These are phyloP conservation scores for Saccharomyces pastorianus DNA, from an alignment of 1,139 yeast species.

Conservation along the genomic window DNA sequence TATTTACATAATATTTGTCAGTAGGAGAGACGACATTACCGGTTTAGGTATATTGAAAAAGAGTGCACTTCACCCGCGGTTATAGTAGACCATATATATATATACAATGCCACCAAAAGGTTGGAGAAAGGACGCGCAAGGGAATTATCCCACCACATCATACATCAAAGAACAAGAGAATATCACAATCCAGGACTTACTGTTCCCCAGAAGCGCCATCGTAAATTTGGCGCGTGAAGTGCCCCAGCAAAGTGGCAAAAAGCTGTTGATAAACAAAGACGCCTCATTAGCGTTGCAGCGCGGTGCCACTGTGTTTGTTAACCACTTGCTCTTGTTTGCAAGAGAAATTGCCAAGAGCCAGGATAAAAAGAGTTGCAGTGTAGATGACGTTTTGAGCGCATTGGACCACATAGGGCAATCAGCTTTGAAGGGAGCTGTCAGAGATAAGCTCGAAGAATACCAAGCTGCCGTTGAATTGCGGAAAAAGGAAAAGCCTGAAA, in stretches of 20 bases:
- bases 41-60: no score
- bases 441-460: conserved; percentile 25
- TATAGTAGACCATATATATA: neutral
- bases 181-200: conserved; percentile 57
- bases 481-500: conserved; percentile 15
- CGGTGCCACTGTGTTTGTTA: conserved; percentile 66
- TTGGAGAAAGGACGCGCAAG: conserved; percentile 71
- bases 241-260: conserved; percentile 30
- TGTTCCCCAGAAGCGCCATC: conserved; percentile 60
- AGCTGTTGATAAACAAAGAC: conserved; percentile 51
- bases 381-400: conserved; percentile 57
- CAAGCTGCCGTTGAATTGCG: conserved; percentile 23
- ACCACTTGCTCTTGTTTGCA: conserved; percentile 57
- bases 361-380: conserved; percentile 53
- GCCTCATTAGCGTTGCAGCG: conserved; percentile 59
- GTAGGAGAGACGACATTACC: no score
- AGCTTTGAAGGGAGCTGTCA: conserved; percentile 32
- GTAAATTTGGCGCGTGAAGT: conserved; percentile 49
- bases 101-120: conserved; percentile 67
- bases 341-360: conserved; percentile 44
- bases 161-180: conserved; percentile 43
- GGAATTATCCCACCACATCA: conserved; percentile 44
- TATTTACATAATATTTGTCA: no score
- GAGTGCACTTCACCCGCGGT: no score
- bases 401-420: conserved; percentile 47